Percentiles rank a stretch among this genome's conserved stretches.
phyloP scores from a whole-genome alignment of 2,329 filamentous ascomycete genomes.

The Verticillium tricorpus region DNA sequence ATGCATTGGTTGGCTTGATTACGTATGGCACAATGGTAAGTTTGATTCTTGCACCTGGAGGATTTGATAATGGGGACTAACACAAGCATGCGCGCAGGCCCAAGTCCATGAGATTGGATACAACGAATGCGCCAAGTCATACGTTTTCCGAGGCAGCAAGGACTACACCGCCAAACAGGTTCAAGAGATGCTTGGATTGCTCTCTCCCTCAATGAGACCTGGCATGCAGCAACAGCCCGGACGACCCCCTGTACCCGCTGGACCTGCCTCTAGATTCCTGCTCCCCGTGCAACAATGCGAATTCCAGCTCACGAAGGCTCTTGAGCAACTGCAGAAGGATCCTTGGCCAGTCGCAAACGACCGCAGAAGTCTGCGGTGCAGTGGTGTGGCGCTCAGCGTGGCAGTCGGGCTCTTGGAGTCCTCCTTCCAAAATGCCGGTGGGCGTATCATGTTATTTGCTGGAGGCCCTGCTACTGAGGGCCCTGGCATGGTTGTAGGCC shows the following conservation, averaged over 20 bases:
- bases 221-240: slow-evolving; percentile 70
- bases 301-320: slow-evolving; percentile 92
- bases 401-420: slow-evolving; percentile 89
- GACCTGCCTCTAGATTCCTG: slow-evolving; percentile 83
- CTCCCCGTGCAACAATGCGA: slow-evolving; percentile 93
- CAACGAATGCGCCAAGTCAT: slow-evolving; percentile 96
- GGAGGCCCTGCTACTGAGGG: slow-evolving; percentile 94
- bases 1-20: slow-evolving; percentile 76
- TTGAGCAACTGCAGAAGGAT: slow-evolving; percentile 94
- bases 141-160: slow-evolving; percentile 96
- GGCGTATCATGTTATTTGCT: slow-evolving; percentile 94
- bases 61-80: neutral
- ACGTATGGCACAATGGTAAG: slow-evolving; percentile 89
- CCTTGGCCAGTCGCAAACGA: slow-evolving; percentile 97
- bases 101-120: slow-evolving; percentile 98
- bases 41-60: neutral
- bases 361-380: slow-evolving; percentile 83
- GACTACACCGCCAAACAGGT: slow-evolving; percentile 98
- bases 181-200: slow-evolving; percentile 95
- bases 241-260: slow-evolving; percentile 67
- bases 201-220: slow-evolving; percentile 68
- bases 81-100: slow-evolving; percentile 45
- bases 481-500: slow-evolving; percentile 92
- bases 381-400: slow-evolving; percentile 93
- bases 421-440: slow-evolving; percentile 92